Base-by-base conservation (phyloP, 768 basidiomycete species). In the Clathrus columnatus region DNA sequence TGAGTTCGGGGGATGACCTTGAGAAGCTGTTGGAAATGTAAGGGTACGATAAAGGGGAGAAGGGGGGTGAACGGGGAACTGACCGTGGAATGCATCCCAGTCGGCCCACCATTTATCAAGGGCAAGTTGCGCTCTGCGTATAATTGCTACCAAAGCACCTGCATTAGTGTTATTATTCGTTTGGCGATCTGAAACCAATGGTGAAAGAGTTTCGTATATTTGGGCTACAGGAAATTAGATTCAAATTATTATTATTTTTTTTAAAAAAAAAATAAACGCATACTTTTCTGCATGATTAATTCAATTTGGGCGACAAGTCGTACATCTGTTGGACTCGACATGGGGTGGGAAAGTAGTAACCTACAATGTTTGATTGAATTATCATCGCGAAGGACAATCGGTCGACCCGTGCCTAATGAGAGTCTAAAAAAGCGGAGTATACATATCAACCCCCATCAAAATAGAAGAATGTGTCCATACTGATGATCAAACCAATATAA, bases 401-500 rank as follows among this genome's bases (percentile, higher is more conserved):
- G 93, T 32, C 92, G 81, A 48, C 92, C 93, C 5, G 89, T 94
- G 4, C 91, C 91, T 57, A 96, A 73, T 67, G 89, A 91, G 84
- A 93, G 88, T 68, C 89, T 91, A 56, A 28, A 55, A 60, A 56
- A 36, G 57, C 48, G 17, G 18, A 46, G 57, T 47, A 48, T 59
- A 47, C 48, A 29, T 57, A 66, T 21, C 29, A 4, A 28, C 11
- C 50, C n/a, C 5, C n/a, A 50, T 28, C 49, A 14, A 36, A 43
- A 57, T 11, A 29, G n/a, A 7, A 8, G 23, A 27, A 24, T 30
- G 7, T 52, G 53, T 27, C 74, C 85, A 59, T 63, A 91, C 90
- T 93, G 88, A 71, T 93, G 92, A 72, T 95, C 93, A 63, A 95
- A 91, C 89, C 91, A 91, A 67, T 94, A 95, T 43, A 95, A 77